Base-by-base conservation (phyloP, 768 basidiomycete species). In the Cystofilobasidium bisporidii region DNA sequence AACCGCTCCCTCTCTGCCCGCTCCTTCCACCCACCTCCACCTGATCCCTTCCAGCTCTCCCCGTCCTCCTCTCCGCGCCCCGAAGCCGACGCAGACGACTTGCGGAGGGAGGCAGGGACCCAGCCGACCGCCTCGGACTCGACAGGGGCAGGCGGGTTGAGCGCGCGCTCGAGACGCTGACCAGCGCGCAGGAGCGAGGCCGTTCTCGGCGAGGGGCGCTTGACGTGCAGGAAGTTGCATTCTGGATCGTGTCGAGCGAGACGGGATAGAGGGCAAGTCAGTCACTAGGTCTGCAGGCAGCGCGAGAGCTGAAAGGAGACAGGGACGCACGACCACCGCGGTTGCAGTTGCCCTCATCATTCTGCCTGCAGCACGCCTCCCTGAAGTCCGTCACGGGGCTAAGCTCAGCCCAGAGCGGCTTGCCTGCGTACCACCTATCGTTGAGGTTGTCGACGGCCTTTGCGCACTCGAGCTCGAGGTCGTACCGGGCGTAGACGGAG, bases 191-290 rank as follows among this genome's bases (percentile, higher is more conserved):
- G 79, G 11, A 87, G 84, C 53, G 83, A 83, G 2, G 90, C 87
- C 17, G 96, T 83, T 15, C 89, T 85, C 74, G 87, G 85, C 36
- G 91, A 88, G 6, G 93, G 89, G 26, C 91, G 82, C 18, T 90
- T 86, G 40, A 97, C 81, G 79, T 97, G 93, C 91, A 97, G 96
- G 75, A 99, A 99, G 78, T 99, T 98, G 79, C 94, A 98, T 80
- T 96, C 68, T 69, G 45, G 50, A 63, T 38, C 15, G 30, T 15
- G 61, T 17, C 15, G 40, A 55, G n/a, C n/a, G 14, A 38, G 11
- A 55, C 3, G n/a, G 28, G 30, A 38, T 24, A 43, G 43, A 53
- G 12, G 41, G 26, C 9, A 32, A 11, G 20, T 22, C 20, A 45
- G 26, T 15, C 43, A 43, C 3, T 15, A n/a, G n/a, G n/a, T n/a